Percentiles rank a stretch among this genome's conserved stretches.
These are phyloP conservation scores for Meira miltonrushii DNA, from an alignment of 1,284 basidiomycete genomes.

Conservation along the genomic window DNA sequence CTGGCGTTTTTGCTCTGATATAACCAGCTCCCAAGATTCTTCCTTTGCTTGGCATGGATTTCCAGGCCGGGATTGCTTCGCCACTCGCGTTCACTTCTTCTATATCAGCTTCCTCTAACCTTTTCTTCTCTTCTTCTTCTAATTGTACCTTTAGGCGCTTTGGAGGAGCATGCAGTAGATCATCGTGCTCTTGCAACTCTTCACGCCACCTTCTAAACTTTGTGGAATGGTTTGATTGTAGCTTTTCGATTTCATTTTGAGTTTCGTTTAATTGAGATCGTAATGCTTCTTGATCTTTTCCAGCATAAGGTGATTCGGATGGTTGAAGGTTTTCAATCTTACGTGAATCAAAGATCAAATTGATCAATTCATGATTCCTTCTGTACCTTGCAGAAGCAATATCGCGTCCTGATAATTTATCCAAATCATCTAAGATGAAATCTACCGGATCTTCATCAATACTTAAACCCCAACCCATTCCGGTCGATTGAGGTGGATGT, in stretches of 20 bases:
- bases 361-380: conserved; percentile 45
- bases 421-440: conserved; percentile 35
- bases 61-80: conserved; percentile 18
- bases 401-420: conserved; percentile 40
- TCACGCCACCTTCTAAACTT: not conserved
- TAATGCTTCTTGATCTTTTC: conserved; percentile 23
- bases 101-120: not conserved
- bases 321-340: conserved; percentile 37
- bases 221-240: conserved; percentile 17
- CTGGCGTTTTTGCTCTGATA: conserved; percentile 30
- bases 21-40: conserved; percentile 37
- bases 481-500: not conserved
- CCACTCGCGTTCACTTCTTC: conserved; percentile 1
- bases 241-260: conserved; percentile 16
- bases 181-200: not conserved
- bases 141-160: not conserved
- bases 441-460: conserved; percentile 3
- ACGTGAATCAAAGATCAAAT: conserved; percentile 42
- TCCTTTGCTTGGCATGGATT: conserved; percentile 23
- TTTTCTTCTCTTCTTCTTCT: not conserved
- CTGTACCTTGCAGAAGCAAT: conserved; percentile 43
- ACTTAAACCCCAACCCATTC: conserved; percentile 9
- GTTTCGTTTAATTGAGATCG: conserved; percentile 18
- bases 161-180: conserved; percentile 13
- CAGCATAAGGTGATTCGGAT: conserved; percentile 35